Base-by-base conservation (phyloP, 2,329 filamentous ascomycete species). In the Albophoma yamanashiensis region DNA sequence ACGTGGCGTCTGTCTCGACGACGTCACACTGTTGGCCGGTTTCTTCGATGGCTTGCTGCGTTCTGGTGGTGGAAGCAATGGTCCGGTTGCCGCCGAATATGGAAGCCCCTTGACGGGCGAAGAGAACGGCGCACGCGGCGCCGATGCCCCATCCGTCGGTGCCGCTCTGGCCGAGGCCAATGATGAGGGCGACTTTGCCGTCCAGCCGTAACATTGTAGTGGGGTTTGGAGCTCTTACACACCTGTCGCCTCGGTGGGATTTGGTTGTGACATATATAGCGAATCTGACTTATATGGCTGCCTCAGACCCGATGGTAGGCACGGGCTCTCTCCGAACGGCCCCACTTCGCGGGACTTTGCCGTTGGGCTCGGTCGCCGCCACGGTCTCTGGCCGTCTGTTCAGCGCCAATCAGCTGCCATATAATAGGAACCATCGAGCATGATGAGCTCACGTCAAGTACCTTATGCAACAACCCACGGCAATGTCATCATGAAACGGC, bases 61-160 rank as follows among this genome's bases (percentile, higher is more conserved):
- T 20, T 15, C 31, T 50, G 25, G 15, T 8, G 25, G 47, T 50
- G 2, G 47, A 50, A 27, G 47, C 47, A 31, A 50, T 50, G 47
- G 47, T 50, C 15, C 47, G 47, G 47, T 50, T 50, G 47, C 47
- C 47, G 25, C 47, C 47, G 47, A 50, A 50, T 31, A 47, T 47
- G 45, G 22, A 17, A 22, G 45, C 45, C 14, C 45, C 45, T 7
- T 47, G 45, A 27, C 45, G 45, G 4, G 22, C 45, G 22, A 47
- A 27, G 75, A 0, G 68, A 67, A 75, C 73, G n/a, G 79, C 77
- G 56, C 75, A 79, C 42, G 80, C 78, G 25, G 78, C 75, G 14
- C 79, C 79, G 63, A 79, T 82, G 40, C 78, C 78, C 80, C 79
- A 82, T 25, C 76, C 77, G 36, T 75, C 71, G 52, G 70, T 68